These are phyloP conservation scores for Barnettozyma hawaiiensis DNA, from an alignment of 1,139 yeast genomes.

Conservation along the genomic window DNA sequence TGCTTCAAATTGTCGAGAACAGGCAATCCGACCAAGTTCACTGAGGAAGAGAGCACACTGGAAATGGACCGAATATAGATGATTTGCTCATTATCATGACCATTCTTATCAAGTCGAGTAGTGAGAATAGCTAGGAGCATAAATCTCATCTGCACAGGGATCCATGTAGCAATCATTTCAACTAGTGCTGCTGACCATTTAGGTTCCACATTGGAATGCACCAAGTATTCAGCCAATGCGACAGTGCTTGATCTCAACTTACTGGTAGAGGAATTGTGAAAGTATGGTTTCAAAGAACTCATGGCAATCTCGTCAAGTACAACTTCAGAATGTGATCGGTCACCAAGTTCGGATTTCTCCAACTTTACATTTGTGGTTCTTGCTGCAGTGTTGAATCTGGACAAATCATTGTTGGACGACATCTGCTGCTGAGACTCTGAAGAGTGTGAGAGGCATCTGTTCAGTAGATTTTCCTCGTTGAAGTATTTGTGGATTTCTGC, in stretches of 20 bases:
- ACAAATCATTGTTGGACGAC: conserved; percentile 13
- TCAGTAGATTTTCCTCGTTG: conserved; percentile 16
- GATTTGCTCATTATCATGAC: conserved; percentile 31
- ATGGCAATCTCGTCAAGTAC: conserved; percentile 32
- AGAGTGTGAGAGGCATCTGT: conserved; percentile 15
- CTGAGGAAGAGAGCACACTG: conserved; percentile 68
- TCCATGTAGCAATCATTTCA: conserved; percentile 66
- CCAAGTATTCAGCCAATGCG: conserved; percentile 37
- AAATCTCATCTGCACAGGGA: conserved; percentile 86
- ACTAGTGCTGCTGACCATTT: conserved; percentile 55
- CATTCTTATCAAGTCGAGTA: conserved; percentile 24
- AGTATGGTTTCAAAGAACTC: conserved; percentile 42
- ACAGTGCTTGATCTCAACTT: conserved; percentile 45
- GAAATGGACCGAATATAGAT: conserved; percentile 51
- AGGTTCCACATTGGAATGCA: conserved; percentile 22
- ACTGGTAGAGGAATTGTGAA: conserved; percentile 45
- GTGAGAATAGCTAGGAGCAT: conserved; percentile 48
- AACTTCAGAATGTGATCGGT: conserved; percentile 14
- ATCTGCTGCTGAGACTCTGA: conserved; percentile 16
- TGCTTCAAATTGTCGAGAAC: conserved; percentile 75
- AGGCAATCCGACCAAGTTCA: conserved; percentile 83
- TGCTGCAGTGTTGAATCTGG: conserved; percentile 20
- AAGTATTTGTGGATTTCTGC: conserved; percentile 16
- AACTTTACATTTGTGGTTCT: conserved; percentile 8
- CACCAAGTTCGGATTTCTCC: conserved; percentile 2